phyloP scores from a whole-genome alignment of 805 yeast species.

The Metschnikowia anglica region DNA sequence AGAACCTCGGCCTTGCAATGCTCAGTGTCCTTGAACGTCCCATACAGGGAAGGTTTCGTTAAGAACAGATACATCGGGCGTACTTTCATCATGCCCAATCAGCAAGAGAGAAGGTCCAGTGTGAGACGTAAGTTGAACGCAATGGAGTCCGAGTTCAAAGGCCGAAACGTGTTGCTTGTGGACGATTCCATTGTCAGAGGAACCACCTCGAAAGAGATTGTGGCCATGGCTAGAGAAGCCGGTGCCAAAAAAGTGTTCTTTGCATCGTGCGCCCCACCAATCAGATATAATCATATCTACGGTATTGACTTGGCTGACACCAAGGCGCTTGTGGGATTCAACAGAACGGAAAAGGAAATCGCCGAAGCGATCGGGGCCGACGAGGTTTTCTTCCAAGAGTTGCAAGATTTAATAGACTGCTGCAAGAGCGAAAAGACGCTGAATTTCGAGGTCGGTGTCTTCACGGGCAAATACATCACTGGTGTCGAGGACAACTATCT shows the following conservation, averaged over 20 bases:
- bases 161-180: conserved; percentile 80
- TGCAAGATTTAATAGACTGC: conserved; percentile 80
- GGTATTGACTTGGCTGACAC: conserved; percentile 98
- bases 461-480: conserved; percentile 92
- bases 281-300: conserved; percentile 90
- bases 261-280: conserved; percentile 98
- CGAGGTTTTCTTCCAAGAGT: conserved; percentile 80
- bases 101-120: conserved; percentile 86
- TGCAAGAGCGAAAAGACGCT: conserved; percentile 55
- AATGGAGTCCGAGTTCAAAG: conserved; percentile 88
- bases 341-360: conserved; percentile 71
- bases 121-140: conserved; percentile 95
- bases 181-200: conserved; percentile 98
- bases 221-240: conserved; percentile 97
- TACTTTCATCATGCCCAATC: conserved; percentile 98
- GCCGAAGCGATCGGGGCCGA: conserved; percentile 85
- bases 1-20: conserved; percentile 92
- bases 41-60: conserved; percentile 95
- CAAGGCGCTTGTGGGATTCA: conserved; percentile 86
- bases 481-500: conserved; percentile 85
- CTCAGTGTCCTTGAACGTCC: conserved; percentile 74
- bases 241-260: conserved; percentile 94
- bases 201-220: conserved; percentile 94
- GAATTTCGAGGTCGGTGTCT: conserved; percentile 93
- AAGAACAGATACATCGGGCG: conserved; percentile 96